Base-by-base conservation (phyloP, 768 basidiomycete species). In the Lactarius sanguifluus region DNA sequence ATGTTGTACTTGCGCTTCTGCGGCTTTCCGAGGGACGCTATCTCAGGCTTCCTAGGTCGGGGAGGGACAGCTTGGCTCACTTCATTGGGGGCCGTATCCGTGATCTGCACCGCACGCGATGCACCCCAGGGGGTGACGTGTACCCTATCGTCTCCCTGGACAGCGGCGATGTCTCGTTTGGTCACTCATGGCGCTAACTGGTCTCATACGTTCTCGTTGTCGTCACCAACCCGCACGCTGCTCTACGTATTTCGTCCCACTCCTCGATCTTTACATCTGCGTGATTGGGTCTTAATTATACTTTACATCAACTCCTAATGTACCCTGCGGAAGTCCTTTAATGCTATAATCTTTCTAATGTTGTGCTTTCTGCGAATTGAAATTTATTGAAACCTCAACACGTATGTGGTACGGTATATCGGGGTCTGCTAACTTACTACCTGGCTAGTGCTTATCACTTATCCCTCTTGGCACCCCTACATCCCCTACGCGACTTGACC, bases 91-190 rank as follows among this genome's bases (percentile, higher is more conserved):
- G 58, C 8, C 50, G 64, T 30, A 12, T 64, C 9, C 34, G 18
- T 9, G 45, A 45, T 30, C 25, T 64, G 3, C 56, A 28, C 7
- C 32, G 15, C 8, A 23, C 34, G 36, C 63, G 28, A 13, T 36
- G 18, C 16, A 34, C 45, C 2, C 43, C 32, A 12, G 57, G 34
- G 18, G 28, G 45, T 16, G 5, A 15, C 36, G 2, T 16, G 4
- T 64, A 58, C 25, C 63, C 63, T 6, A 25, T 64, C 18, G 18
- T 64, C 23, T 23, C 63, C 5, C 36, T 64, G 20, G 57, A 64
- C 12, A n/a, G 36, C 20, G 63, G 50, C 12, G 1, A 25, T 25
- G 6, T 52, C 50, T 52, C 50, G 13, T 52, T 13, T 16, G 25
- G 50, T 28, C 50, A 15, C 50, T 15, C 50, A 13, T 12, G 23